Evolutionary conservation across 2,329 filamentous ascomycete species (phyloP).

Genomic region (Lojkania enalia): DNA sequence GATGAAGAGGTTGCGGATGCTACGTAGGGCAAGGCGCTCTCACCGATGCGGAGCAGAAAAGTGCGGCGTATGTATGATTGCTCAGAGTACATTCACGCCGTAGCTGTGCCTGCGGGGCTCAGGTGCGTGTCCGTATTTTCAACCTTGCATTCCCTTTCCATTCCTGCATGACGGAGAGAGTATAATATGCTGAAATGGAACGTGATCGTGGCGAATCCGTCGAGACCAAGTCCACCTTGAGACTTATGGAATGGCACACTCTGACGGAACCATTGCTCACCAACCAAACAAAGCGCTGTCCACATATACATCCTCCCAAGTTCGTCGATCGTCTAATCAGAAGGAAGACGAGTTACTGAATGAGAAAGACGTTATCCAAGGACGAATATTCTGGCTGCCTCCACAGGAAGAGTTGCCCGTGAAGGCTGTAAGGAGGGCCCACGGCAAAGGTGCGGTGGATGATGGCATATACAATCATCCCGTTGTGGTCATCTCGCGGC

Average conservation of each 20-base stretch:
- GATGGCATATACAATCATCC: conserved; percentile 41
- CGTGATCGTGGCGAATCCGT: too few species aligned
- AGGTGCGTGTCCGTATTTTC: neutral
- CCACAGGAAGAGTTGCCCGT: conserved; percentile 30
- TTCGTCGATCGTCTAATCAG: conserved; percentile 16
- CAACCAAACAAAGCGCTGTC: neutral
- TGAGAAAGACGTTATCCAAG: conserved; percentile 26
- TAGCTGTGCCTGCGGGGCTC: conserved; percentile 1
- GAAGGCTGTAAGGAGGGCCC: conserved; percentile 29
- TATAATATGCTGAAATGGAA: too few species aligned
- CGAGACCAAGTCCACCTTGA: neutral
- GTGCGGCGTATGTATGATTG: conserved; percentile 1
- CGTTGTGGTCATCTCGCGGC: conserved; percentile 37
- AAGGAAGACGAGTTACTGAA: conserved; percentile 15
- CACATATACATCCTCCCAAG: neutral
- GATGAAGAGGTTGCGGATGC: conserved; percentile 2
- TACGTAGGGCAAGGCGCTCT: conserved; percentile 2
- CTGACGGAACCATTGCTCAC: neutral
- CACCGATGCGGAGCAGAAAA: neutral
- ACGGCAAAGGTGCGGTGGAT: conserved; percentile 37
- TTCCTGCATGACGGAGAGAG: too few species aligned
- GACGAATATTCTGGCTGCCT: conserved; percentile 39
- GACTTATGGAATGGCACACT: neutral
- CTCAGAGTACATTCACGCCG: too few species aligned
- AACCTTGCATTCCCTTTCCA: too few species aligned